Conservation (phyloP, 495 filamentous ascomycete genomes). For the Trichoderma orchidacearum region DNA sequence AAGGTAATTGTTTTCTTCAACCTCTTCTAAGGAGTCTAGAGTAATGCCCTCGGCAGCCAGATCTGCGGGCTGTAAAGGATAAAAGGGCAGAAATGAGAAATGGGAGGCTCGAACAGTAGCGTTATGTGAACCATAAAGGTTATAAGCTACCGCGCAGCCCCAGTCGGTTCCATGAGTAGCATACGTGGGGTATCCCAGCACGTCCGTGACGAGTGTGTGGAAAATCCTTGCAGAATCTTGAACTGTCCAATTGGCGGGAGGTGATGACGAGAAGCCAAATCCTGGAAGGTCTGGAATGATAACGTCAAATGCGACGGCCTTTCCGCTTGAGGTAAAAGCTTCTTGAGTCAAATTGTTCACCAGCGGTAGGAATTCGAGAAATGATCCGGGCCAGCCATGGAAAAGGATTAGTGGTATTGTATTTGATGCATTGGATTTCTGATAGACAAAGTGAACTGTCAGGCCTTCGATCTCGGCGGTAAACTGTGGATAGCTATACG, state of each 20-base stretch:
- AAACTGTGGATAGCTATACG: neutral
- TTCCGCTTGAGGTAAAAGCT: neutral
- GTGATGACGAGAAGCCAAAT: conserved; percentile 1
- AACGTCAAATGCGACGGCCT: neutral
- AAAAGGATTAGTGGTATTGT: neutral
- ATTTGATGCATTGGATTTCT: neutral
- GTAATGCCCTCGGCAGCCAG: conserved; percentile 6
- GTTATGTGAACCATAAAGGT: conserved; percentile 12
- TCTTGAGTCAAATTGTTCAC: neutral
- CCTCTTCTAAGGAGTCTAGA: conserved; percentile 2
- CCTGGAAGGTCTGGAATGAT: conserved; percentile 3
- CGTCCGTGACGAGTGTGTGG: neutral
- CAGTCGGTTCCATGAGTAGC: conserved; percentile 20
- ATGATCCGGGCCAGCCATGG: conserved; percentile 1
- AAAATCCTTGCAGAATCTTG: conserved; percentile 5
- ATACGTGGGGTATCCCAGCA: conserved; percentile 14
- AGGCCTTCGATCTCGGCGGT: neutral
- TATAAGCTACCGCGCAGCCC: conserved; percentile 12
- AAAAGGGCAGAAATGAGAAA: conserved; percentile 7
- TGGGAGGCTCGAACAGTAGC: conserved; percentile 4
- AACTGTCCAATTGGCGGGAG: conserved; percentile 6
- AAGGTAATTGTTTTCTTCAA: neutral
- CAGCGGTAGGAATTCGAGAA: neutral
- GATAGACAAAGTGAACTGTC: neutral
- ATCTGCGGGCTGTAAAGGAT: conserved; percentile 6